Evolutionary conservation across 2,329 filamentous ascomycete genomes (phyloP), one percentile per base, ranked within the genome.

Genomic region (Exophiala calicioides): DNA sequence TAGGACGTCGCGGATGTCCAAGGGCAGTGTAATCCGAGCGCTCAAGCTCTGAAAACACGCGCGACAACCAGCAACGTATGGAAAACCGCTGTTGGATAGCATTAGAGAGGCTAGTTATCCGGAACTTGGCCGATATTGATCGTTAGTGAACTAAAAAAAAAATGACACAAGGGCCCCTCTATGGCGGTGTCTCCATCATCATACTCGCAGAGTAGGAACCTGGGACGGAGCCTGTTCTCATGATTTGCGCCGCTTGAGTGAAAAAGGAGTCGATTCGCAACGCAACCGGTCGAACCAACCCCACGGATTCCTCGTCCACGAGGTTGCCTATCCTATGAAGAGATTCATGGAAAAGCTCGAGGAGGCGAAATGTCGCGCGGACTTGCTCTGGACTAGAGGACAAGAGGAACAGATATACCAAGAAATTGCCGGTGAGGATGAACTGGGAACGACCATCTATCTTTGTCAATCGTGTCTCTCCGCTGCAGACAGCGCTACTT

Each of bases 341-440:
- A 4, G 59, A 56, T 21, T 58, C 52, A 23, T 58, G 58, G 33
- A 59, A 60, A 3, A 43, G 56, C 24, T 58, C 57, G 7, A 61
- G 43, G 3, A 61, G 53, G 19, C 44, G 46, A 43, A 55, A 61
- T 4, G 58, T 52, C 3, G 37, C 36, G 24, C 49, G 45, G 2
- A 61, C 58, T 24, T 60, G 56, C 15, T 47, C 57, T 0, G 59
- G 61, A 7, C 63, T 56, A 0, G 69, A 66, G 1, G 72, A 71
- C 3, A 73, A 60, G 1, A 76, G 62, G 36, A 76, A 76, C 0
- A 76, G 63, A 48, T 74, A 74, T 19, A 75, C 72, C 36, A 76
- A 62, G 40, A 75, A 75, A 52, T 76, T 75, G 12, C 72, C 71
- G 27, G 69, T 72, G 0, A 74, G 60, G 3, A 75, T 73, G 1